Evolutionary conservation across 768 basidiomycete species (phyloP), one percentile per base, ranked within the genome.

Genomic region (Phallus indusiatus): DNA sequence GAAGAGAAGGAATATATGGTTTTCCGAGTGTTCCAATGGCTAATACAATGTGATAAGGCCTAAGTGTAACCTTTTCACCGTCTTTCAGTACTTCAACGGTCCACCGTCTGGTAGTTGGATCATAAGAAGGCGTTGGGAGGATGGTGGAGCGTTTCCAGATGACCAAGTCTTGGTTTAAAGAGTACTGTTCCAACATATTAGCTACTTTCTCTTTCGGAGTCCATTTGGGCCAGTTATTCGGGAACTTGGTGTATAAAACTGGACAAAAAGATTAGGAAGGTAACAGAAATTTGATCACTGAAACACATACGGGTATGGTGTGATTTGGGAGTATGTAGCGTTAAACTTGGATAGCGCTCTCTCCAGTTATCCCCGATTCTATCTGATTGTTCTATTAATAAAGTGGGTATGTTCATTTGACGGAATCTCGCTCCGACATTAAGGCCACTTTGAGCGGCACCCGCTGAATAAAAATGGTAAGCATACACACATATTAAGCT

Each of bases 341-440:
- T 66, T 24, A 81, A 64, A 0, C 72, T 71, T 2, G 73, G 72
- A 64, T 80, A 79, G 4, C 78, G 70, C 24, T 71, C 67, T 17
- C 76, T 53, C 78, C 77, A 78, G n/a, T 65, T 69, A 60, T 77
- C 76, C 1, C 78, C 78, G 12, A 78, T 64, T 0, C 71, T 64
- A 1, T 60, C 55, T 42, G 66, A 64, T 16, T 59, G 64, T 54
- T 78, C 77, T 14, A 79, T 64, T 1, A 78, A 64, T 1, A 79
- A 65, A 2, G 73, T 57, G 0, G 65, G 67, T 11, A 78, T 72
- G 8, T 72, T 64, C 71, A 77, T 72, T 47, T 75, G 69, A 59
- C 72, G 70, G 59, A 78, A 71, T 1, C 76, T 71, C 3, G 78
- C 77, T 0, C 72, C 78, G 8, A 76, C 58, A 11, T 70, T 69